Evolutionary conservation across 2,329 filamentous ascomycete species (phyloP).

Genomic region (Penicillium sclerotiorum): DNA sequence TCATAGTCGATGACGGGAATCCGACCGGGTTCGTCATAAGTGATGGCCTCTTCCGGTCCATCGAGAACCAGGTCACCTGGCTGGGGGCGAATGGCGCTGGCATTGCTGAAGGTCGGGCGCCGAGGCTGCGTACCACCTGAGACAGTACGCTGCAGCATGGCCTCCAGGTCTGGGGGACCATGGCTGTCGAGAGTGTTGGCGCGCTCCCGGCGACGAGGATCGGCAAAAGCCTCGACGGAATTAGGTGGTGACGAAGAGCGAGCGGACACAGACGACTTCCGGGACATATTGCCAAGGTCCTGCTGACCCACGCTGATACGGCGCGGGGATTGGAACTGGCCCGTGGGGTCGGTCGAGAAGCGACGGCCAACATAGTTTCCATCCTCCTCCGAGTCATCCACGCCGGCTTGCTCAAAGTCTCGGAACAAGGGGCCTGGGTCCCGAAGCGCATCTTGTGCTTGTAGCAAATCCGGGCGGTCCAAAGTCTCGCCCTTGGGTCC

Average conservation of each 20-base stretch:
- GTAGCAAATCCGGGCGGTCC: constrained; percentile 51
- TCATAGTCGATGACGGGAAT: constrained; percentile 88
- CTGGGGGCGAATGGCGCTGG: constrained; percentile 57
- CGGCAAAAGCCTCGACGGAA: constrained; percentile 95
- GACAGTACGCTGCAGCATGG: constrained; percentile 68
- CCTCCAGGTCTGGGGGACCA: constrained; percentile 56
- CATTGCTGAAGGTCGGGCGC: constrained; percentile 62
- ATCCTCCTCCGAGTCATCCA: constrained; percentile 64
- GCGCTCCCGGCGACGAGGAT: constrained; percentile 81
- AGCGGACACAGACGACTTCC: constrained; percentile 56
- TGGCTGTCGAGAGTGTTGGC: constrained; percentile 67
- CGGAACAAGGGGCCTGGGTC: constrained; percentile 59
- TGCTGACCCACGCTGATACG: constrained; percentile 41
- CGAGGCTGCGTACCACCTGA: constrained; percentile 69
- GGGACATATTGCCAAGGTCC: constrained; percentile 45
- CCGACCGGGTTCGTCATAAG: constrained; percentile 74
- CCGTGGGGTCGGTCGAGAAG: constrained; percentile 47
- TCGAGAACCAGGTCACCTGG: constrained; percentile 39
- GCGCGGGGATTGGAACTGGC: constrained; percentile 36
- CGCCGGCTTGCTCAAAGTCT: constrained; percentile 84
- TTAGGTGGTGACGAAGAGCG: constrained; percentile 87
- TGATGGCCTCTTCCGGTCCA: constrained; percentile 68
- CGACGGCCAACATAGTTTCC: constrained; percentile 39
- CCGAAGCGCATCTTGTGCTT: constrained; percentile 50
- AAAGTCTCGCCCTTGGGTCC: constrained; percentile 52